Conservation (phyloP, 495 filamentous ascomycete species). For the Echria macrotheca region DNA sequence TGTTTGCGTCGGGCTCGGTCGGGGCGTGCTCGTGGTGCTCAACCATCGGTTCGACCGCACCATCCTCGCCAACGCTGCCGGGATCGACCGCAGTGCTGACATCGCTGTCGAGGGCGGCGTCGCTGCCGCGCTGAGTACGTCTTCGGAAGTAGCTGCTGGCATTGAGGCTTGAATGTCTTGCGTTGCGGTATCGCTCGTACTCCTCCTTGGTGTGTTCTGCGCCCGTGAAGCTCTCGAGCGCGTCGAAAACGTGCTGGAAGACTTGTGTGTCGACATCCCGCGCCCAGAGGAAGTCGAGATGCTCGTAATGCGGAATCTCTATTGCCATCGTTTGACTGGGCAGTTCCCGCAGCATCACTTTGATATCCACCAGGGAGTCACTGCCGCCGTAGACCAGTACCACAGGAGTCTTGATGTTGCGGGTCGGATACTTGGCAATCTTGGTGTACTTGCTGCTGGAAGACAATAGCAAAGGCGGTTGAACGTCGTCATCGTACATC, state of each 20-base stretch:
- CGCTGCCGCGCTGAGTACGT: constrained; percentile 17
- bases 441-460: constrained; percentile 57
- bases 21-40: constrained; percentile 1
- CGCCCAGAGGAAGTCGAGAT: constrained; percentile 97
- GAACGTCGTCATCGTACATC: constrained; percentile 95
- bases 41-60: background rate
- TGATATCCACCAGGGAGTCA: constrained; percentile 92
- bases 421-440: constrained; percentile 91
- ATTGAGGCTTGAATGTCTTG: constrained; percentile 30
- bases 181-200: constrained; percentile 41
- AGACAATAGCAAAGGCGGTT: constrained; percentile 40
- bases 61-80: constrained; percentile 11
- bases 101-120: constrained; percentile 28
- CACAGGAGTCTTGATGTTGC: constrained; percentile 94
- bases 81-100: constrained; percentile 28
- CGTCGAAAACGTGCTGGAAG: constrained; percentile 84
- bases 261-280: constrained; percentile 76
- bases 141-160: constrained; percentile 23
- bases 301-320: constrained; percentile 85
- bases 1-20: background rate
- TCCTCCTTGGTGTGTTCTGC: constrained; percentile 47
- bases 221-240: constrained; percentile 62
- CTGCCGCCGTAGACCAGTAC: constrained; percentile 88
- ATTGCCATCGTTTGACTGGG: constrained; percentile 77
- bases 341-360: constrained; percentile 82